Base-by-base conservation (phyloP, 352 stramenopile genomes). In the Plasmopara viticola region DNA sequence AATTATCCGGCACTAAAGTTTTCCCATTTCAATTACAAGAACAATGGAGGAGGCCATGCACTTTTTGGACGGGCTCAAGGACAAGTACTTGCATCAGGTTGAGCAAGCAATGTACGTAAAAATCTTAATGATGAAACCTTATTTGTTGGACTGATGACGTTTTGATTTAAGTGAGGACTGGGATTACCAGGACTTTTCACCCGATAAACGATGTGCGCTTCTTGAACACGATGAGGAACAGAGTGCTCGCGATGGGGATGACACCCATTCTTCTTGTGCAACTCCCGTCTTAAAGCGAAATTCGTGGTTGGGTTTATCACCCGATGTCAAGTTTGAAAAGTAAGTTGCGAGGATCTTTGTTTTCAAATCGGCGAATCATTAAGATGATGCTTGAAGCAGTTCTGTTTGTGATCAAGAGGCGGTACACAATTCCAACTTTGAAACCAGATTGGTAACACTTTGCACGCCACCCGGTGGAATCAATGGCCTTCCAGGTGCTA, bases 141-240 rank as follows among this genome's bases (percentile, higher is more conserved):
- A 3, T 1, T 1, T 25, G 1, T 25, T 25, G 20, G 3, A 3
- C 20, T 25, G 1, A 25, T 35, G 10, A 35, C 31, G 31, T 35
- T 37, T 5, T 35, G 13, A 3, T 20, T 37, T 2, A 31, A 86
- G 75, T 60, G 73, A 86, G 57, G 73, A 84, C 46, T 86, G 75
- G 75, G 75, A 86, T 58, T 86, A 78, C 49, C 75, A 84, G 51
- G 71, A 82, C 53, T 86, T 86, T 42, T 77, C 73, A 5, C 75
- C 73, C 0, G 75, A 86, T 54, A 83, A 81, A 60, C 64, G 75
- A n/a, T 74, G 63, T 30, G 68, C 75, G 12, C 51, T 86, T 39
- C 64, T 86, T 0, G 75, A 83, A 5, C 70, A 79, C 41, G 68
- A 83, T 41, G 62, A 80, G 52, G 48, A 59, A 17, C 54, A 52